Conservation (phyloP, 768 basidiomycete species). For the Holtermanniella nyarrowii region DNA sequence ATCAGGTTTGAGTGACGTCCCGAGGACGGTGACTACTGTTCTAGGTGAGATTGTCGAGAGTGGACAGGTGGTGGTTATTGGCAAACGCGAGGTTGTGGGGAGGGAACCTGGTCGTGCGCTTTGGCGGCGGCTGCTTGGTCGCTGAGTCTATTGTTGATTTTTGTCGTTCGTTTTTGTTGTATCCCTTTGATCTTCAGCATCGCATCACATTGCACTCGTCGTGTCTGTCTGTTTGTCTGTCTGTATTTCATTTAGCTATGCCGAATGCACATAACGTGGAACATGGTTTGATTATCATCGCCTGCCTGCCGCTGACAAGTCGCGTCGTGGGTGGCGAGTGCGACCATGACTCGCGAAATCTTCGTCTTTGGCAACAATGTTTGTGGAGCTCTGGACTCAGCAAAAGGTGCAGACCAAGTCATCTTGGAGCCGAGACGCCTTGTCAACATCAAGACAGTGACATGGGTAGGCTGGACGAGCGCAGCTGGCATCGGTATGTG, state of each 20-base stretch:
- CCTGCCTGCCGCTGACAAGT: no score
- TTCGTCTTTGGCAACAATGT: conserved; percentile 21
- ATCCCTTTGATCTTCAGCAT: not conserved
- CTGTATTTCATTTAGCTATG: no score
- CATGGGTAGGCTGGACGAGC: conserved; percentile 19
- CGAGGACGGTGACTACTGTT: conserved; percentile 3
- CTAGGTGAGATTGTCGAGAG: conserved; percentile 28
- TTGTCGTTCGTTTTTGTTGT: not conserved
- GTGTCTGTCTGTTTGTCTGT: no score
- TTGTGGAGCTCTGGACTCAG: conserved; percentile 16
- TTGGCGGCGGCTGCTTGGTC: conserved; percentile 28
- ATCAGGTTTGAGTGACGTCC: not conserved
- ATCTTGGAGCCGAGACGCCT: conserved; percentile 9
- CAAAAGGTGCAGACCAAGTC: not conserved
- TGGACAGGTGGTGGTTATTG: conserved; percentile 12
- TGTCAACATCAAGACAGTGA: not conserved
- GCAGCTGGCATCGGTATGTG: not conserved
- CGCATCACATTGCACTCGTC: not conserved
- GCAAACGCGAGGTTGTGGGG: conserved; percentile 14
- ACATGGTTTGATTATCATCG: no score
- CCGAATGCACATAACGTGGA: no score
- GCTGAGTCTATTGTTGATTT: not conserved
- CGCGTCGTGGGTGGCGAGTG: no score
- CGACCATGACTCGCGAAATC: no score
- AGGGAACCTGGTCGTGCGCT: conserved; percentile 18